A percentile compares a stretch with the other conserved stretches of the same genome.
Conservation (phyloP, 2,329 filamentous ascomycete genomes). For the Escovopsis weberi region DNA sequence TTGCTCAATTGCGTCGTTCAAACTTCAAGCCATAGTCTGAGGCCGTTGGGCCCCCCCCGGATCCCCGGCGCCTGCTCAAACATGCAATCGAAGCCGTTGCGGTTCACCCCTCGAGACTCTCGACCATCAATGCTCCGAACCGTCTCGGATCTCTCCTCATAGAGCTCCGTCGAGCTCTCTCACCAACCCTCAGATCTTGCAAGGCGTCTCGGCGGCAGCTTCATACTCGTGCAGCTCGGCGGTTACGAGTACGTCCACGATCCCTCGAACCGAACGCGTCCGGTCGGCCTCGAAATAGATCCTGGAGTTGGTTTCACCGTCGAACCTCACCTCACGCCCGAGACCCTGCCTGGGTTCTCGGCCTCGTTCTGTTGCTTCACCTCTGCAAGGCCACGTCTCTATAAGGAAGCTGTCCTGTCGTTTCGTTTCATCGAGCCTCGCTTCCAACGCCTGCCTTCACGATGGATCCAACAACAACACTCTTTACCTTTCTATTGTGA, state of each 20-base stretch:
- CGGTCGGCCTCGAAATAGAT: too few relatives aligned
- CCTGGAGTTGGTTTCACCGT: not conserved
- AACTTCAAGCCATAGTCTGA: not conserved
- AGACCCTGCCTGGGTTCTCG: conserved; percentile 1
- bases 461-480: conserved; percentile 49
- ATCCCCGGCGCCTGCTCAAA: conserved; percentile 7
- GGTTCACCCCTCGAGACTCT: conserved; percentile 6
- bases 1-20: conserved; percentile 5
- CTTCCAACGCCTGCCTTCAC: conserved; percentile 3
- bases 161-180: not conserved
- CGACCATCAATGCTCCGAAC: not conserved
- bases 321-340: not conserved
- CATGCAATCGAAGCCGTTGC: conserved; percentile 4
- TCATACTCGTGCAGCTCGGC: too few relatives aligned
- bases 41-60: not conserved
- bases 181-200: too few relatives aligned
- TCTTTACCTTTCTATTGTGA: conserved; percentile 57
- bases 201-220: not conserved
- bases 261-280: too few relatives aligned
- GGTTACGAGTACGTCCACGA: too few relatives aligned
- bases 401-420: conserved; percentile 1
- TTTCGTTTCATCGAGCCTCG: not conserved
- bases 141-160: not conserved
- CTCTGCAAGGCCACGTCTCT: not conserved
- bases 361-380: not conserved